These are phyloP conservation scores for Apophysomyces variabilis DNA, from an alignment of 371 early-diverging fungal genomes.

Conservation along the genomic window DNA sequence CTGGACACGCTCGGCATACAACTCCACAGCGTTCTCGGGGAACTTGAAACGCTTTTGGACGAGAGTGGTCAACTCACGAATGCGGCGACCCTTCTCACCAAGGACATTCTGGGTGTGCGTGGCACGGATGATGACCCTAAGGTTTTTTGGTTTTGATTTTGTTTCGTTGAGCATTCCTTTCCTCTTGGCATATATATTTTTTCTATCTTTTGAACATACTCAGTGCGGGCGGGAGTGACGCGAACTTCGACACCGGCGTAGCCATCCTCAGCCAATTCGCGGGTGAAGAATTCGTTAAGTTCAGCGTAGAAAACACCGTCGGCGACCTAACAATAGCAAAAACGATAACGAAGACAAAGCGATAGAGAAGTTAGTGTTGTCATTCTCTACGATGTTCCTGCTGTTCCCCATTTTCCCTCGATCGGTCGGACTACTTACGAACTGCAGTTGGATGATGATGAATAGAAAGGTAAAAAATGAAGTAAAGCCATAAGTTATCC, in stretches of 20 bases:
- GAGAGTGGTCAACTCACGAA: conserved; percentile 97
- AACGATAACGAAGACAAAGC: background rate
- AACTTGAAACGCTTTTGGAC: conserved; percentile 99
- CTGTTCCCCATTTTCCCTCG: background rate
- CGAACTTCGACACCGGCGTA: conserved; percentile 99
- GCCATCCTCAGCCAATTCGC: conserved; percentile 89
- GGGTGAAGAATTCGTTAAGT: conserved; percentile 98
- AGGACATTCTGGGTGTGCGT: conserved; percentile 98
- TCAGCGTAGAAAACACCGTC: conserved; percentile 99
- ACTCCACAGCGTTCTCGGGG: conserved; percentile 96
- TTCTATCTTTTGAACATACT: conserved; percentile 49
- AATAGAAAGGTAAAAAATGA: background rate
- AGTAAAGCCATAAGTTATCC: conserved; percentile 3
- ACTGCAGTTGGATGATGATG: conserved; percentile 32
- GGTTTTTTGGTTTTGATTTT: background rate
- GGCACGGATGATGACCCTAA: conserved; percentile 95
- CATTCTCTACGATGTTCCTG: background rate
- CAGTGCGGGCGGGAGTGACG: conserved; percentile 97
- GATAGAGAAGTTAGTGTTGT: no score
- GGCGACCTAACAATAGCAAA: conserved; percentile 66
- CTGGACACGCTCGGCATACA: conserved; percentile 98
- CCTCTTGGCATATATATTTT: background rate
- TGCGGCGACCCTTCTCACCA: conserved; percentile 98
- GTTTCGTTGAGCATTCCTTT: background rate
- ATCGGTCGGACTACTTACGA: conserved; percentile 45